Evolutionary conservation across 208 protist genomes (phyloP), one percentile per base, ranked within the genome.

Genomic region (Leishmania amazonensis): DNA sequence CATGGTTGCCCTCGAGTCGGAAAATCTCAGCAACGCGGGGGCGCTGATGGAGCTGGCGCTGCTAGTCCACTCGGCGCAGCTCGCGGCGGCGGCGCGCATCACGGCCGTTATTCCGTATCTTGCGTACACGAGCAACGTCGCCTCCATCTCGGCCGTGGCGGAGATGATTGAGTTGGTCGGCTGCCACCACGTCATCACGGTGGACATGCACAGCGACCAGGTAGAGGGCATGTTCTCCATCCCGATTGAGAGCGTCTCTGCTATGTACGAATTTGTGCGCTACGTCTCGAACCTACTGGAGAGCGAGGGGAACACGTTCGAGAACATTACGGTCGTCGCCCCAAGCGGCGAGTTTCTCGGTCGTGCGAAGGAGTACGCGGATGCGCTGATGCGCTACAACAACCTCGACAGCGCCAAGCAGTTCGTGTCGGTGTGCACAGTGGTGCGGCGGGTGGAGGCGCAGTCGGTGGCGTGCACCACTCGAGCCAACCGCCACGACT

Each of bases 41-140:
- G 86, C 90, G 21, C 71, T 96, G 49, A 99, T 99, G 98, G 98
- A 99, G 86, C 83, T 99, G 38, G 85, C 90, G 38, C 89, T 99
- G 79, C 93, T 98, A 87, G 78, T 97, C 1, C 94, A 98, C 80
- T 92, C 93, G 3, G 94, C 94, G 3, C 84, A 91, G 81, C 81
- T 96, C 75, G 92, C 94, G 21, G 90, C 94, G 21, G 94, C 95
- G 54, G 85, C 87, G 15, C 93, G 96, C 72, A 95, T 99, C 57
- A 98, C 96, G 7, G 97, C 97, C 0, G 94, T 99, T 2, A 96
- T 99, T 64, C 98, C 98, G 15, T 99, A 98, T 81, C 95, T 98
- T 9, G 90, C 92, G 38, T 98, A 97, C 92, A 89, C 93, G 21
- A 88, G 94, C 38, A 98, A 99, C 87, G 97, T 98, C 79, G 95